Base-by-base conservation (phyloP, 2,329 filamentous ascomycete genomes). In the Chaetomium sp. region DNA sequence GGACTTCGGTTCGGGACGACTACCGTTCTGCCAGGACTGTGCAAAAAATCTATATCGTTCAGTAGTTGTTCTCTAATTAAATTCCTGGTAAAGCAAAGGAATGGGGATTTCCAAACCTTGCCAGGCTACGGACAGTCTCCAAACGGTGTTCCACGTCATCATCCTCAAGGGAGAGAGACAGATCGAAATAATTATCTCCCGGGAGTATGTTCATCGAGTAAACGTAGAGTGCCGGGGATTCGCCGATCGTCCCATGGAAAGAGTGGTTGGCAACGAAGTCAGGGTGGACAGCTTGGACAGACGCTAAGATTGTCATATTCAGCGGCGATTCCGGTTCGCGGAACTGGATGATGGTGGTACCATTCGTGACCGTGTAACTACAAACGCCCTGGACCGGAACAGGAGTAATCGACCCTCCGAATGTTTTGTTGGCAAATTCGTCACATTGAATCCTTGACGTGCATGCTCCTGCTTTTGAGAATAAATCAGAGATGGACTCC, bases 191-290 rank as follows among this genome's bases (percentile, higher is more conserved):
- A 27, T n/a, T 46, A 7, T 50, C 47, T 36, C 53, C 53, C 2
- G 53, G 34, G 34, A 55, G 53, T 19, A 37, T 47, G 14, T 45
- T 11, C 53, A 55, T 51, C 41, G 48, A 49, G 45, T 50, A 50
- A 27, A 51, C 38, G n/a, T 34, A 34, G 32, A 46, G 44, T 6
- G 35, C 34, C n/a, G 34, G 36, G 11, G 46, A 32, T 49, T 40
- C 44, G 27, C 53, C 41, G 19, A 42, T 50, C 5, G 48, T 42
- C 9, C 48, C 48, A 35, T 42, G 27, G 38, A 11, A 51, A 19
- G 5, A 12, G 36, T 38, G 19, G 47, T 27, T 27, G 27, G 47
- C 45, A 14, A 55, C 42, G 41, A 55, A 19, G 19, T 33, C 47
- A 6, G 45, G 45, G 35, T 51, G 47, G n/a, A 46, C 32, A 27